phyloP scores from a whole-genome alignment of 2,329 filamentous ascomycete species.

The Pestalotiopsis sp. region DNA sequence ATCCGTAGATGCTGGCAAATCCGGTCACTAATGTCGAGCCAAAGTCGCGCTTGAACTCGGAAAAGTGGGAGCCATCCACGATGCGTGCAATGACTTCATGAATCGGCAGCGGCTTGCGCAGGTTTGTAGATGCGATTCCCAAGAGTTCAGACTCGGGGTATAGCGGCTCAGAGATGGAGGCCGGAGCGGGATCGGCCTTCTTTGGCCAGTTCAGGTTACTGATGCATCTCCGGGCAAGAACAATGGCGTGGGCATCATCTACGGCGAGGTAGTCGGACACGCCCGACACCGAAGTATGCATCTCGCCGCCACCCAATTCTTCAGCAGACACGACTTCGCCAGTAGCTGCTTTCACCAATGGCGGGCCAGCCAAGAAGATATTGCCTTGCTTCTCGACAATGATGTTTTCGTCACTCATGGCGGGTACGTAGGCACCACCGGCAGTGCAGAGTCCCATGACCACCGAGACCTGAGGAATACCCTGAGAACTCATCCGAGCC shows the following conservation, averaged over 20 bases:
- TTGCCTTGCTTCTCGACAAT: conserved; percentile 96
- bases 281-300: conserved; percentile 89
- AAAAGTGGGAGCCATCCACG: conserved; percentile 86
- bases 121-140: conserved; percentile 88
- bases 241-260: conserved; percentile 88
- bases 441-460: conserved; percentile 98
- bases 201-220: conserved; percentile 87
- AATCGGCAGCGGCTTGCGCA: conserved; percentile 82
- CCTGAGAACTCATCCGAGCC: conserved; percentile 84
- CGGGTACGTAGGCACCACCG: conserved; percentile 92
- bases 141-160: conserved; percentile 79
- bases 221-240: conserved; percentile 81
- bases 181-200: conserved; percentile 40
- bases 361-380: conserved; percentile 93
- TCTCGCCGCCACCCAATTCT: conserved; percentile 84
- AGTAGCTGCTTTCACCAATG: conserved; percentile 93
- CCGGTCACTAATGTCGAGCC: conserved; percentile 89
- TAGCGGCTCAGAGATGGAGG: conserved; percentile 71
- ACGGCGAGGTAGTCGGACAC: conserved; percentile 96
- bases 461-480: conserved; percentile 91
- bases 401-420: conserved; percentile 97
- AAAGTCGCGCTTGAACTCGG: conserved; percentile 93
- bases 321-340: conserved; percentile 91
- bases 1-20: conserved; percentile 87
- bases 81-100: conserved; percentile 92